Evolutionary conservation across 306 rosid species (phyloP).

Genomic region (Adenanthera pavonina): DNA sequence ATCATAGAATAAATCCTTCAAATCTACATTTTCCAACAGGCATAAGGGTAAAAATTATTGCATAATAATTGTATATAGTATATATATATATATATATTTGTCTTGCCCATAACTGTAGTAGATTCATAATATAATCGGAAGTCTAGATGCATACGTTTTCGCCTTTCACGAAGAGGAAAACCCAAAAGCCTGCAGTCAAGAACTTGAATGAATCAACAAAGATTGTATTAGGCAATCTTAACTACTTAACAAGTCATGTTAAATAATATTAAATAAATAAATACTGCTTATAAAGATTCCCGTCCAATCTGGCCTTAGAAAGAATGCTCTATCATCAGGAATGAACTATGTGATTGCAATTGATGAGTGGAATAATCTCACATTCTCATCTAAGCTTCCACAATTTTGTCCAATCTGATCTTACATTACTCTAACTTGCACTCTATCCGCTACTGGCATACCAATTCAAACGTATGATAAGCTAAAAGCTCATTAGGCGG

Average conservation of each 20-base stretch:
- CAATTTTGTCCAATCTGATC: slow-evolving; percentile 7
- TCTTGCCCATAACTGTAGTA: slow-evolving; percentile 31
- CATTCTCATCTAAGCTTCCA: background rate
- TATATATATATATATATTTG: background rate
- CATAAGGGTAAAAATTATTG: slow-evolving; percentile 20
- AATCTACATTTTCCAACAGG: slow-evolving; percentile 52
- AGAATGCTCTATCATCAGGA: slow-evolving; percentile 28
- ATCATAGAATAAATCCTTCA: slow-evolving; percentile 69
- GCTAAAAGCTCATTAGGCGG: slow-evolving; percentile 12
- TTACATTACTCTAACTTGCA: slow-evolving; percentile 22
- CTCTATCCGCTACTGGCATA: slow-evolving; percentile 1
- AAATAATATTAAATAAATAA: slow-evolving; percentile 13
- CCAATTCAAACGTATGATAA: slow-evolving; percentile 9
- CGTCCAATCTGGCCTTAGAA: slow-evolving; percentile 25
- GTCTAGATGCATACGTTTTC: slow-evolving; percentile 65
- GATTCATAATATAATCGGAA: slow-evolving; percentile 29
- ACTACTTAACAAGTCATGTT: background rate
- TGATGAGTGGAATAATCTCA: slow-evolving; percentile 7
- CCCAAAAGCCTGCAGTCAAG: slow-evolving; percentile 74
- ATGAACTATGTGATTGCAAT: background rate
- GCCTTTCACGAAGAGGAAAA: slow-evolving; percentile 74
- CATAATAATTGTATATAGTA: background rate
- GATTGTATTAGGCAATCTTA: slow-evolving; percentile 34
- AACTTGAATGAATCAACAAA: slow-evolving; percentile 42
- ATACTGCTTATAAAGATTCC: slow-evolving; percentile 23